Evolutionary conservation across 1,139 yeast genomes (phyloP).

Genomic region (Sugiyamaella castrensis): DNA sequence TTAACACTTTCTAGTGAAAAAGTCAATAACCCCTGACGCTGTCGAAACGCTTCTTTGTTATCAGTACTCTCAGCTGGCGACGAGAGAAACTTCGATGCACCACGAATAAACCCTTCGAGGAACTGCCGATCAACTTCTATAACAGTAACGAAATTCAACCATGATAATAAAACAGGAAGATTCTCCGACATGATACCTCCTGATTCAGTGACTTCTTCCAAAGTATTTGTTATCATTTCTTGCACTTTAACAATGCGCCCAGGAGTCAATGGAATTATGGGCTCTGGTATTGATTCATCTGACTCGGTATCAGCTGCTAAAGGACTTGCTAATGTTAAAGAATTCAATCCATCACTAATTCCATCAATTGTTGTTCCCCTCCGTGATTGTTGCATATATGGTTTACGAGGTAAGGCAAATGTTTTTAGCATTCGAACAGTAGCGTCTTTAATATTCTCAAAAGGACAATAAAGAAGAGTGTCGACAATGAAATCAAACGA

Average conservation of each 20-base stretch:
- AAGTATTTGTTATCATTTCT: constrained; percentile 40
- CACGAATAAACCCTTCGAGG: constrained; percentile 13
- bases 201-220: constrained; percentile 29
- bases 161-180: constrained; percentile 50
- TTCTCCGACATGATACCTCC: constrained; percentile 28
- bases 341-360: constrained; percentile 11
- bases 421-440: constrained; percentile 67
- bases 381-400: neutral
- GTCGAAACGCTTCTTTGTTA: constrained; percentile 13
- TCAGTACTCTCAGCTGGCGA: neutral
- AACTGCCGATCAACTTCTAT: constrained; percentile 35
- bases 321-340: neutral
- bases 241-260: constrained; percentile 44
- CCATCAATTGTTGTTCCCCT: constrained; percentile 10
- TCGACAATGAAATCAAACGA: constrained; percentile 63
- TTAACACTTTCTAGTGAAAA: constrained; percentile 17
- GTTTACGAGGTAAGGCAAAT: constrained; percentile 32
- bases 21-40: constrained; percentile 16
- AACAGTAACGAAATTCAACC: constrained; percentile 53
- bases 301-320: neutral
- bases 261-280: constrained; percentile 39
- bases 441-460: constrained; percentile 54
- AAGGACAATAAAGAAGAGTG: constrained; percentile 68
- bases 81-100: constrained; percentile 6
- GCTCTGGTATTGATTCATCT: constrained; percentile 30